A percentile compares a stretch with the other conserved stretches of the same genome.
Conservation (phyloP, 2,329 filamentous ascomycete genomes). For the Exophiala sp. region DNA sequence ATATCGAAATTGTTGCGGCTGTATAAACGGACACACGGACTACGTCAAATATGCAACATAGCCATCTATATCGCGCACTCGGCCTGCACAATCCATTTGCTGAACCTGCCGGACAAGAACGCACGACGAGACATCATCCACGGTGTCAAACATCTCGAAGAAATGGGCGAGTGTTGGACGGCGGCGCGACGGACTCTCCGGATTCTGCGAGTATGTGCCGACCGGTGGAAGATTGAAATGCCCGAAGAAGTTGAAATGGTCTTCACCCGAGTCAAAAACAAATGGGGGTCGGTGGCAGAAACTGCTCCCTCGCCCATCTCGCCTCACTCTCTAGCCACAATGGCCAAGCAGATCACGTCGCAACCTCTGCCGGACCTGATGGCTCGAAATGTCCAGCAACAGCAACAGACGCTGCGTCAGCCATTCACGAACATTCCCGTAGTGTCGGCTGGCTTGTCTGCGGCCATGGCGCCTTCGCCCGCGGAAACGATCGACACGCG, state of each 20-base stretch:
- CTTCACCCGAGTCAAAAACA: constrained; percentile 70
- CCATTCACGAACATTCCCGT: constrained; percentile 14
- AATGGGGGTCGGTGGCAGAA: constrained; percentile 57
- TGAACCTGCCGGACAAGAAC: constrained; percentile 89
- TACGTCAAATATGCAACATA: constrained; percentile 93
- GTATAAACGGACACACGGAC: constrained; percentile 85
- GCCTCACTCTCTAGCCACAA: constrained; percentile 38
- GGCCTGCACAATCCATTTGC: constrained; percentile 86
- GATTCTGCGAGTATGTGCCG: constrained; percentile 75
- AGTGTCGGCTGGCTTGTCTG: constrained; percentile 14
- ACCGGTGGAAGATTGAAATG: constrained; percentile 84
- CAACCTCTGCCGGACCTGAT: constrained; percentile 22
- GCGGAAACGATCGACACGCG: constrained; percentile 19
- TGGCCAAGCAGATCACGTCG: constrained; percentile 25
- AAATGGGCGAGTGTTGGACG: constrained; percentile 92
- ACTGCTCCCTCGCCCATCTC: constrained; percentile 51
- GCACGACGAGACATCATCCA: constrained; percentile 84
- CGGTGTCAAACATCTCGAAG: constrained; percentile 83
- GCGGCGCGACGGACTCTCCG: constrained; percentile 78
- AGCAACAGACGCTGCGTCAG: constrained; percentile 27
- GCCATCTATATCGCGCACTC: constrained; percentile 93
- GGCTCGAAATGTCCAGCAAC: constrained; percentile 27
- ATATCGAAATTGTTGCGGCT: constrained; percentile 92
- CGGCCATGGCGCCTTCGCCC: constrained; percentile 14
- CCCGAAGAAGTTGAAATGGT: constrained; percentile 75